Base-by-base conservation (phyloP, 257 asterid genomes). In the Nicotiana attenuata region DNA sequence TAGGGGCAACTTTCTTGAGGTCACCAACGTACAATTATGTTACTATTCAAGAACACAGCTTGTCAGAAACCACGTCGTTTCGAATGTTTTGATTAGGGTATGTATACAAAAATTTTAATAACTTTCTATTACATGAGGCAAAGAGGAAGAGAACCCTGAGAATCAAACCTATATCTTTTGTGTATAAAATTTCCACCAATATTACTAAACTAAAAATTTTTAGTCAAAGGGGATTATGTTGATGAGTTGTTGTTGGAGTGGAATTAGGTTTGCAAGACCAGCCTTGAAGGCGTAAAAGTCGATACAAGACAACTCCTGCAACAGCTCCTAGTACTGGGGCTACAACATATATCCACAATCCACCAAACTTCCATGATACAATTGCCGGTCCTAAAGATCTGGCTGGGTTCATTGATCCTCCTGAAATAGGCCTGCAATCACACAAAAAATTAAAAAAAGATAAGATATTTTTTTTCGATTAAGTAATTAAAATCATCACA, bases 391-490 rank as follows among this genome's bases (percentile, higher is more conserved):
- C 99, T 47, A 93, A 28, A 65, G 99, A 95, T 80, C 99, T 89
- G 61, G 98, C 99, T 81, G 99, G 99, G 82, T 96, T 96, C 97
- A 96, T 87, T 29, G 99, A 96, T 19, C 95, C 99, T 65, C 98
- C 99, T 11, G 98, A 92, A 56, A 93, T 85, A 1, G 99, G 97
- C 87, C 99, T 95, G 85, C 78, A 22, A 5, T 69, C 33, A 69
- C 6, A 16, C 33, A 31, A 31, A 3, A 31, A 31, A 66, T 41
- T 9, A 16, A 38, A 22, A 5, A 56, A 57, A 10, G 3, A 22
- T 35, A 57, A 10, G 3, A 22, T 35, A 10, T 26, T 4, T 73
- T n/a, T 73, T 63, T 9, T 24, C 10, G 1, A 28, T 26, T 64
- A 64, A 64, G 3, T 38, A n/a, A 38, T 10, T 10, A 13, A 3